Conservation (phyloP, 768 basidiomycete species). For the Naganishia vaughanmartiniae region DNA sequence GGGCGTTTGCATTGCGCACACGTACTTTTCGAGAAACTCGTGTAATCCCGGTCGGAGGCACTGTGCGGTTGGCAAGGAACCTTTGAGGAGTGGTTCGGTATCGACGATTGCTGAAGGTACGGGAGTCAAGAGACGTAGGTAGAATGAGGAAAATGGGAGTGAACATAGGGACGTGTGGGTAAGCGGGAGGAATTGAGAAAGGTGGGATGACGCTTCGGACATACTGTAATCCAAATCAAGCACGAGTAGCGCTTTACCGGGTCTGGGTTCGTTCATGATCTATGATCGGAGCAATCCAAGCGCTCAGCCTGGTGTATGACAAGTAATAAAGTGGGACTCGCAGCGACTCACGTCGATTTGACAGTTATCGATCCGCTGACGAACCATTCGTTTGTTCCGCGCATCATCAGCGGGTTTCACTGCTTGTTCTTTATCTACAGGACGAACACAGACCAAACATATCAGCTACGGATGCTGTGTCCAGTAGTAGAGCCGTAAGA, state of each 20-base stretch:
- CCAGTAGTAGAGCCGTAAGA: neutral
- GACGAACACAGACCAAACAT: neutral
- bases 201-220: conserved; percentile 31
- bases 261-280: conserved; percentile 71
- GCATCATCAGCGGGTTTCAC: conserved; percentile 65
- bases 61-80: conserved; percentile 72
- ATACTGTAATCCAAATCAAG: conserved; percentile 85
- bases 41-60: conserved; percentile 81
- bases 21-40: conserved; percentile 67
- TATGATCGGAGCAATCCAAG: conserved; percentile 39
- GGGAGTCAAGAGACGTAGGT: neutral
- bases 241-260: conserved; percentile 76
- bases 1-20: conserved; percentile 25
- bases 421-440: conserved; percentile 8
- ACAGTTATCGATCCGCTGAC: conserved; percentile 64
- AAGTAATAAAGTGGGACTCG: neutral
- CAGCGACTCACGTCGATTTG: conserved; percentile 46
- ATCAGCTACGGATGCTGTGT: too few species aligned
- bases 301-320: neutral
- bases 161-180: neutral
- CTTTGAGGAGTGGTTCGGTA: conserved; percentile 78
- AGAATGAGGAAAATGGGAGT: neutral
- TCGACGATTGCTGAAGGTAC: conserved; percentile 68
- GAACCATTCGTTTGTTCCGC: conserved; percentile 76
- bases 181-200: neutral